Percentiles rank a stretch among this genome's conserved stretches.
These are phyloP conservation scores for Leccinellum luteum DNA, from an alignment of 768 basidiomycete genomes.

Conservation along the genomic window DNA sequence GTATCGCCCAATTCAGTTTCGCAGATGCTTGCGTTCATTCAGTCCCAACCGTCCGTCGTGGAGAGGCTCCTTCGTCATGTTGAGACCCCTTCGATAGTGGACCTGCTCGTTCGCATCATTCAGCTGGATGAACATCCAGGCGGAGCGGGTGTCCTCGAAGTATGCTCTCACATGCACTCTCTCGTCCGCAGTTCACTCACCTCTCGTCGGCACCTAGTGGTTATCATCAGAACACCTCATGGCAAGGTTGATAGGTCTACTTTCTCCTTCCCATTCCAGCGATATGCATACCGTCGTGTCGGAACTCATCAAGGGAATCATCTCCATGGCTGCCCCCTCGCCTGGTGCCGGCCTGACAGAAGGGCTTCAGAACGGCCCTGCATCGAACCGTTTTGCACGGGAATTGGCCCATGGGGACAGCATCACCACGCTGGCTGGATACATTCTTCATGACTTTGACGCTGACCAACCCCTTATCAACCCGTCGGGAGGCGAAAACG, in stretches of 20 bases:
- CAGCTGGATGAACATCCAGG: slow-evolving; percentile 84
- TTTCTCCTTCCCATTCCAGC: slow-evolving; percentile 72
- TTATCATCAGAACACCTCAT: slow-evolving; percentile 82
- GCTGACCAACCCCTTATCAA: slow-evolving; percentile 20
- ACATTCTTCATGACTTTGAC: slow-evolving; percentile 69
- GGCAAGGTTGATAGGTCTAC: slow-evolving; percentile 71
- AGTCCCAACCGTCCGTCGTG: slow-evolving; percentile 75
- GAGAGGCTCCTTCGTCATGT: slow-evolving; percentile 82
- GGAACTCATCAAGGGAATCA: slow-evolving; percentile 91
- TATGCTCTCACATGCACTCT: slow-evolving; percentile 47
- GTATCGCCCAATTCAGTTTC: slow-evolving; percentile 9
- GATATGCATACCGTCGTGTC: slow-evolving; percentile 84
- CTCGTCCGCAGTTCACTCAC: slow-evolving; percentile 25
- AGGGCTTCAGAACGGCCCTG: slow-evolving; percentile 64
- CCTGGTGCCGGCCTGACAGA: slow-evolving; percentile 73
- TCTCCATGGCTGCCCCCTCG: slow-evolving; percentile 89
- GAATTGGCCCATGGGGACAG: slow-evolving; percentile 77
- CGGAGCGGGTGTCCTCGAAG: slow-evolving; percentile 83
- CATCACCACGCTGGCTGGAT: slow-evolving; percentile 67
- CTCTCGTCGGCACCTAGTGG: slow-evolving; percentile 60
- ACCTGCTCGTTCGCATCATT: slow-evolving; percentile 86
- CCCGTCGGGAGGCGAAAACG: slow-evolving; percentile 8
- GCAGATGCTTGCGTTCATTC: slow-evolving; percentile 93
- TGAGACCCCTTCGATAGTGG: slow-evolving; percentile 87
- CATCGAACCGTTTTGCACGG: slow-evolving; percentile 84